phyloP scores from a whole-genome alignment of 306 rosid species.

The Pyrus betulifolia region DNA sequence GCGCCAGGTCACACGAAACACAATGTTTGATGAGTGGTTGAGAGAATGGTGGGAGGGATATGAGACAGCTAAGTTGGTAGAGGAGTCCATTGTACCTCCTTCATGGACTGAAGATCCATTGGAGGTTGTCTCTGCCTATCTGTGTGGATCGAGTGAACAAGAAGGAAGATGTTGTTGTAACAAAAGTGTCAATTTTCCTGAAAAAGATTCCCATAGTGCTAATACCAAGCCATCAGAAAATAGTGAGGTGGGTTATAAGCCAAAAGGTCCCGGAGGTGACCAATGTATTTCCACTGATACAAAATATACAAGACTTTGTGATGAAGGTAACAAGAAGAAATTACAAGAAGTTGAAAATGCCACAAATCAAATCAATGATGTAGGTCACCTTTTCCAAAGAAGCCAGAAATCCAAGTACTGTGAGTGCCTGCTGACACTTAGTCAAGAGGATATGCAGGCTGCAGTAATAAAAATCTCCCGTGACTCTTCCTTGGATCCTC shows the following conservation, averaged over 20 bases:
- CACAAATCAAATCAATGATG: conserved; percentile 13
- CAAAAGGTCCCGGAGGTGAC: conserved; percentile 21
- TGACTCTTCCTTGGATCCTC: conserved; percentile 65
- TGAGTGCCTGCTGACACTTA: conserved; percentile 51
- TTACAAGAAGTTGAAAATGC: conserved; percentile 16
- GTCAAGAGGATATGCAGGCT: conserved; percentile 72
- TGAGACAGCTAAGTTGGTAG: conserved; percentile 35
- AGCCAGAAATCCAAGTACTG: conserved; percentile 25
- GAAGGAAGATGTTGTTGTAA: conserved; percentile 27
- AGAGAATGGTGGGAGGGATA: conserved; percentile 89
- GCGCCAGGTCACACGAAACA: conserved; percentile 69
- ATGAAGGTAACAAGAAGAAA: conserved; percentile 26
- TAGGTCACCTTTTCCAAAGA: conserved; percentile 18
- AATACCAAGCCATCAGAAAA: conserved; percentile 18
- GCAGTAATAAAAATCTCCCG: conserved; percentile 64
- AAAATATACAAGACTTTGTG: conserved; percentile 11
- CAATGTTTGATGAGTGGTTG: conserved; percentile 90
- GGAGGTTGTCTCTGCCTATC: conserved; percentile 55
- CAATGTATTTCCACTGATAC: conserved; percentile 21
- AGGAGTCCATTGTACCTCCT: conserved; percentile 39
- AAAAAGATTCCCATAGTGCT: conserved; percentile 30
- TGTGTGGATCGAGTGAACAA: conserved; percentile 22
- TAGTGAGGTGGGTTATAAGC: conserved; percentile 22
- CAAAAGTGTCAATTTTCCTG: conserved; percentile 18
- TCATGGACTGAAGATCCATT: conserved; percentile 47